Evolutionary conservation across 208 protist genomes (phyloP).

Genomic region (Leishmania tarentolae): DNA sequence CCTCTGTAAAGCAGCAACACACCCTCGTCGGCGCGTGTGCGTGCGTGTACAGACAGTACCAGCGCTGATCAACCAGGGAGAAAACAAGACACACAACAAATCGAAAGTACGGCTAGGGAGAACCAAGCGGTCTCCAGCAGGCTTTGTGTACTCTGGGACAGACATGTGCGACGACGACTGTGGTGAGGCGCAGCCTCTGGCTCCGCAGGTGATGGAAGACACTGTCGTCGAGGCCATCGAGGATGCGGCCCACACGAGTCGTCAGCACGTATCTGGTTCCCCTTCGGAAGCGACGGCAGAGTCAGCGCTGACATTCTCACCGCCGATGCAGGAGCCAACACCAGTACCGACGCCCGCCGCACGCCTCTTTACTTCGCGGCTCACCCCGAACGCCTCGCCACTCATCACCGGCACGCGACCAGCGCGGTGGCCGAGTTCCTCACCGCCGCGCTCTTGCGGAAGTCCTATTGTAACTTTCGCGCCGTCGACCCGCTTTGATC

Average conservation of each 20-base stretch:
- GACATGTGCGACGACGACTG: background rate
- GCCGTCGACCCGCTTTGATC: constrained; percentile 15
- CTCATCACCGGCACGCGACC: background rate
- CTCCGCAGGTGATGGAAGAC: background rate
- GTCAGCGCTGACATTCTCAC: background rate
- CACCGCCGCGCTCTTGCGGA: background rate
- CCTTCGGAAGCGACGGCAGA: background rate
- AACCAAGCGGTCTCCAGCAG: background rate
- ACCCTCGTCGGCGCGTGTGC: background rate
- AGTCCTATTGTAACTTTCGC: constrained; percentile 15
- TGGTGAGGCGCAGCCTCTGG: background rate
- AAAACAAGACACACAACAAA: background rate
- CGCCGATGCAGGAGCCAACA: background rate
- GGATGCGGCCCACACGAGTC: background rate
- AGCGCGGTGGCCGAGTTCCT: background rate
- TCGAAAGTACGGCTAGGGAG: background rate
- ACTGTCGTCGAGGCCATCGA: background rate
- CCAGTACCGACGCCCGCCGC: background rate
- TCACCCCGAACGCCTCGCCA: background rate
- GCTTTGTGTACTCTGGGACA: background rate
- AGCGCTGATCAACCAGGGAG: background rate
- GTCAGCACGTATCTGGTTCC: background rate
- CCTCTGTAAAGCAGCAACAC: background rate
- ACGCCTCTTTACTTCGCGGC: background rate
- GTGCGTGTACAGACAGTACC: background rate